Evolutionary conservation across 768 basidiomycete genomes (phyloP), one percentile per base, ranked within the genome.

Genomic region (Tricholoma terreum): DNA sequence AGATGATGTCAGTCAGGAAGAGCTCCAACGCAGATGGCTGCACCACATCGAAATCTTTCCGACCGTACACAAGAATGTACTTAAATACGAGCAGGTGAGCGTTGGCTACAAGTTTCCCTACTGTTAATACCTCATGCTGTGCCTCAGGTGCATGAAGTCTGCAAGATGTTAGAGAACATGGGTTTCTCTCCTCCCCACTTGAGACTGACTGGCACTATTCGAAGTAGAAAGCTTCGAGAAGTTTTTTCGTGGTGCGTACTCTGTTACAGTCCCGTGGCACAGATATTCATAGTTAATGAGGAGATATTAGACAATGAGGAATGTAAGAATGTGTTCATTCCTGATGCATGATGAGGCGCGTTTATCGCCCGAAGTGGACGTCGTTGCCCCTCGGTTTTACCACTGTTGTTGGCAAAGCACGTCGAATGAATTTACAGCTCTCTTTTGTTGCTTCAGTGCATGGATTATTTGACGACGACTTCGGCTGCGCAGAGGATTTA

Each of bases 191-290:
- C 53, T 21, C 31, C 65, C n/a, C 61, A 64, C 0, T 72, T 2
- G 24, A 58, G 69, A 70, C 54, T 73, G 73, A 4, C 48, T 72
- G 36, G 63, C 63, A 36, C 53, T 69, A 9, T 66, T 75, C 24
- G 71, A 74, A 22, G 73, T 69, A 8, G 66, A 72, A 51, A 71
- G 65, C 14, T 68, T 66, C 55, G 70, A 69, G 15, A 69, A 69
- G 50, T n/a, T 59, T 76, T 24, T 61, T 67, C 17, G 67, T 61
- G 51, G 71, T 71, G 46, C 19, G 61, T 43, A 22, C 11, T 54
- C 33, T 24, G 36, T 17, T 4, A 40, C 6, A 40, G 38, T 7
- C 2, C 38, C 6, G 2, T 40, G 17, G 38, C 38, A 10, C 8
- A 40, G 17, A 40, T n/a, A 40, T 17, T 5, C 4, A 24, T 6